These are phyloP conservation scores for Sindora glabra DNA, from an alignment of 306 rosid species.

Conservation along the genomic window DNA sequence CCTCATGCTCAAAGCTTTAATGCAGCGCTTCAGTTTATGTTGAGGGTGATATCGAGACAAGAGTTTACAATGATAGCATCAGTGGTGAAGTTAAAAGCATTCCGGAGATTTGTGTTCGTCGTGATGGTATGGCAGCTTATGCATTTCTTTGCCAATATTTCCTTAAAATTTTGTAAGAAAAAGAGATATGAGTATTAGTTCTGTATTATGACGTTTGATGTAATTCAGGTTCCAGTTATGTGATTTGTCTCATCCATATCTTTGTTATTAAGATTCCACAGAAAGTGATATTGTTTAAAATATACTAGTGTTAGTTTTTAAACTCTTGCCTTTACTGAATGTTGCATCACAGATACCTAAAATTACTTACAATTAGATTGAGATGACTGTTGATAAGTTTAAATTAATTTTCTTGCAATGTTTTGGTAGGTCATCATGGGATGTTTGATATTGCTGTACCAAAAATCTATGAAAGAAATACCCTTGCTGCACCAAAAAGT, in stretches of 20 bases:
- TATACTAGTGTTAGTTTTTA: too few relatives aligned
- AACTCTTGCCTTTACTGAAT: too few relatives aligned
- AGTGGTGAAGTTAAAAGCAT: slow-evolving; percentile 83
- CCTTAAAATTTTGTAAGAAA: background rate
- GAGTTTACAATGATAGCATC: slow-evolving; percentile 87
- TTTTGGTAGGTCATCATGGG: too few relatives aligned
- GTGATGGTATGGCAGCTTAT: slow-evolving; percentile 56
- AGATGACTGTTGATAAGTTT: too few relatives aligned
- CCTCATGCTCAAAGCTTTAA: slow-evolving; percentile 30
- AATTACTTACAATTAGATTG: too few relatives aligned
- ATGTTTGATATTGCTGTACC: too few relatives aligned
- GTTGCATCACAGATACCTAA: too few relatives aligned
- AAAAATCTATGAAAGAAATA: too few relatives aligned
- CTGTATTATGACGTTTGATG: background rate
- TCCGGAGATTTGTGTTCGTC: slow-evolving; percentile 89
- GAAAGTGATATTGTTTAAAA: background rate
- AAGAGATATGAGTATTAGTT: background rate
- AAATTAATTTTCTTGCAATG: too few relatives aligned
- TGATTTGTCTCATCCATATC: background rate
- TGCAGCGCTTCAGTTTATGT: slow-evolving; percentile 90
- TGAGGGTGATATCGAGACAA: slow-evolving; percentile 94
- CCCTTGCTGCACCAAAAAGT: too few relatives aligned
- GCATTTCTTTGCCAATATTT: background rate
- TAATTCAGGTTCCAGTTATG: background rate
- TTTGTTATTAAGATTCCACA: background rate